Evolutionary conservation across 1,284 basidiomycete species (phyloP).

Genomic region (Phylloporus sp.): DNA sequence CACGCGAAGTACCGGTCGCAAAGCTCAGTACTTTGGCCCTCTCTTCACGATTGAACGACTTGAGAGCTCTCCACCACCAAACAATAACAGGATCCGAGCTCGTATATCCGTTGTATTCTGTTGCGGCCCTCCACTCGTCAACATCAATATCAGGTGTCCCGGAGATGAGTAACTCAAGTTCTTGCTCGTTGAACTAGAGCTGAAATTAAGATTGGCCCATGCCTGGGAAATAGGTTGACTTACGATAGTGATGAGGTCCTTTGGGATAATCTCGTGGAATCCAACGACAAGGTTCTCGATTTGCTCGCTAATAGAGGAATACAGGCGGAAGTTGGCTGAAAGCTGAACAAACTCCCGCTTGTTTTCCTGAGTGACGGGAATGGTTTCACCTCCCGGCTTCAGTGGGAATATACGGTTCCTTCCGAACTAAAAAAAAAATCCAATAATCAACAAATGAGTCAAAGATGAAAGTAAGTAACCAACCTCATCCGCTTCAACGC

Average conservation of each 20-base stretch:
- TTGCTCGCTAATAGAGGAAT: slow-evolving; percentile 96
- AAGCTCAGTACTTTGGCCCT: slow-evolving; percentile 96
- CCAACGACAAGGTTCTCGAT: slow-evolving; percentile 90
- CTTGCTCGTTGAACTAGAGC: slow-evolving; percentile 92
- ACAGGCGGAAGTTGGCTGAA: slow-evolving; percentile 89
- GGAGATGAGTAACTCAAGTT: slow-evolving; percentile 96
- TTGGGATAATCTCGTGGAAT: slow-evolving; percentile 96
- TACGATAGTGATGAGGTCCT: slow-evolving; percentile 80
- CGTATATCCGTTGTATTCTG: slow-evolving; percentile 87
- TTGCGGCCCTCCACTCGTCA: slow-evolving; percentile 97
- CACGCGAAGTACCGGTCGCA: slow-evolving; percentile 93
- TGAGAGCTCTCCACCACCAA: slow-evolving; percentile 99
- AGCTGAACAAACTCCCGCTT: slow-evolving; percentile 96
- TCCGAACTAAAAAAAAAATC: slow-evolving; percentile 61
- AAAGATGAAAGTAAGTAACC: slow-evolving; percentile 26
- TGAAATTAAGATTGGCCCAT: slow-evolving; percentile 24
- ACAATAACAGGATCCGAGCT: slow-evolving; percentile 93
- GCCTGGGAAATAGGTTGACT: slow-evolving; percentile 34
- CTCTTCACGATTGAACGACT: slow-evolving; percentile 97
- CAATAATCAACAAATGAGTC: not conserved
- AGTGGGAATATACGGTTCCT: slow-evolving; percentile 85
- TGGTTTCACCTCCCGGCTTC: slow-evolving; percentile 81
- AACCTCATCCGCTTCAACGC: slow-evolving; percentile 91
- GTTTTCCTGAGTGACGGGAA: slow-evolving; percentile 94
- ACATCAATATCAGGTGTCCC: slow-evolving; percentile 99